Evolutionary conservation across 306 rosid genomes (phyloP), one percentile per base, ranked within the genome.

Genomic region (Begonia loranthoides): DNA sequence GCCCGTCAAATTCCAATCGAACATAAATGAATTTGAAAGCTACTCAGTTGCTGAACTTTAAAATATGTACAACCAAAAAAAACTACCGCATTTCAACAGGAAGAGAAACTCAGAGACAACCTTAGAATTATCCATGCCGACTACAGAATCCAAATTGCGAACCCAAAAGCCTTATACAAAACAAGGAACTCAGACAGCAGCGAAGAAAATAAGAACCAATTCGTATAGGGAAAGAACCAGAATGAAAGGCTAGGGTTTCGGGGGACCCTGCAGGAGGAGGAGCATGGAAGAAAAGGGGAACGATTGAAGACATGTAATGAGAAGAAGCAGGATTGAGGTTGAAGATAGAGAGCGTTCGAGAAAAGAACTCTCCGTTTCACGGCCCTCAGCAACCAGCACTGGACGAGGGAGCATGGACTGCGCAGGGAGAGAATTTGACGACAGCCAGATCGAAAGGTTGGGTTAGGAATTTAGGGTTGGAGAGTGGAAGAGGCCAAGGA

Each of bases 281-380:
- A 71, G 73, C 60, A 51, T 63, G 40, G 47, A 62, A 57, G 60
- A 67, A 65, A 63, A 58, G 66, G 64, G 59, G 56, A 41, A 74
- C 71, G 81, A 78, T 66, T 61, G 87, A 72, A 90, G 99, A 90
- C 95, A 90, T 90, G 90, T 72, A 89, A 82, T 34, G 90, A 62
- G 70, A 10, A 63, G 71, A 45, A 47, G 51, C 58, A 41, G 72
- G 44, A 67, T 13, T 50, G 74, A 22, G 40, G 62, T 24, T 15
- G 69, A 62, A 61, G 77, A 66, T 76, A 74, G 82, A 79, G 82
- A 81, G 89, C 67, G 72, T 65, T 63, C 55, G 71, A 70, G 61
- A 66, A 63, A 69, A 63, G 63, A 73, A 77, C 77, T 79, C 93
- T 84, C 88, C 69, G 83, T 69, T 47, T 47, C 58, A 58, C 36